Evolutionary conservation across 1,284 basidiomycete genomes (phyloP).

Genomic region (Naganishia sp.): DNA sequence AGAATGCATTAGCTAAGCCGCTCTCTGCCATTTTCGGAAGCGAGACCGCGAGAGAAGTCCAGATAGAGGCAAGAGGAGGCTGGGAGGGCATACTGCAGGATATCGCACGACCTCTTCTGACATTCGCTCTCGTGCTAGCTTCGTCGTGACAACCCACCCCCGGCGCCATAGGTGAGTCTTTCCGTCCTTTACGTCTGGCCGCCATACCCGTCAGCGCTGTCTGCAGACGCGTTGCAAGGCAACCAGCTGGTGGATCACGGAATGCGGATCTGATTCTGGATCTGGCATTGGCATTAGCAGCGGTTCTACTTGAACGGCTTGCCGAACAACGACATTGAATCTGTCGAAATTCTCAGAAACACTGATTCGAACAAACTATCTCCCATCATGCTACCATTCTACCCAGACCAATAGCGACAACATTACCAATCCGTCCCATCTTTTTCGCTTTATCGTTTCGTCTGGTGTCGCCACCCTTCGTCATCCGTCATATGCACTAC

Average conservation of each 20-base stretch:
- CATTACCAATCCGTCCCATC: neutral
- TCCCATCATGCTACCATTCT: neutral
- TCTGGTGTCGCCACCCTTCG: neutral
- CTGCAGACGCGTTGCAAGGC: too few relatives aligned
- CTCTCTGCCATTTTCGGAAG: neutral
- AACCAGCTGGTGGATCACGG: too few relatives aligned
- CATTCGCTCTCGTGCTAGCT: neutral
- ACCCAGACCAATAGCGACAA: neutral
- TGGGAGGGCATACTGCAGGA: neutral
- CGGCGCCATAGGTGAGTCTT: too few relatives aligned
- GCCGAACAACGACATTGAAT: too few relatives aligned
- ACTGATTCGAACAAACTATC: too few relatives aligned
- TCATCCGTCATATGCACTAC: conserved; percentile 13
- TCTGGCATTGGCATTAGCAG: neutral
- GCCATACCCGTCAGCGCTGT: too few relatives aligned
- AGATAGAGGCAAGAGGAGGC: neutral
- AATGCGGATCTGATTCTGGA: too few relatives aligned
- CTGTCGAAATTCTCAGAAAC: too few relatives aligned
- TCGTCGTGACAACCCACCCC: neutral
- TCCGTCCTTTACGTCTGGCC: too few relatives aligned
- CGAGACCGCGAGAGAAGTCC: neutral
- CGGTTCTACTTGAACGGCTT: too few relatives aligned
- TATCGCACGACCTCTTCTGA: too few relatives aligned
- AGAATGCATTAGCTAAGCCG: neutral
- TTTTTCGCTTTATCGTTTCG: too few relatives aligned